Evolutionary conservation across 805 yeast species (phyloP), one percentile per base, ranked within the genome.

Genomic region (Suhomyces faveliae): DNA sequence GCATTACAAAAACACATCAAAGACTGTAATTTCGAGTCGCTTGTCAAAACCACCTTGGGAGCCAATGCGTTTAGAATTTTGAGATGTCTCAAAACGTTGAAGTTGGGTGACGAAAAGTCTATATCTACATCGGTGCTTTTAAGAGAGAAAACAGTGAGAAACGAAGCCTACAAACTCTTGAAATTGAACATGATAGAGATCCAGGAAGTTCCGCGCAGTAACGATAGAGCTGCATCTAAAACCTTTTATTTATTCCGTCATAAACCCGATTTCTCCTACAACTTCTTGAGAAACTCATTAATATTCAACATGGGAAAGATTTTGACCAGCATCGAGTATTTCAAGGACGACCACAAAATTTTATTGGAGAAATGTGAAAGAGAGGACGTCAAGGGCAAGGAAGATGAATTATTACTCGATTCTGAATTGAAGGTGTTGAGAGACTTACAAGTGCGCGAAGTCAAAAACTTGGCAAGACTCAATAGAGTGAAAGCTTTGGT

Each of bases 171-270:
- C 40, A 78, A 80, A 27, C 70, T 94, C 46, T 78, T 87, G 22
- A 79, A 78, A 45, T 76, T 81, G 53, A 89, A 91, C 51, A 78
- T 87, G 15, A 71, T 91, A 15, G 96, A 92, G 61, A 77, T 91
- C 30, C 98, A 92, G 67, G 99, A 94, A 68, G 86, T 94, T 23
- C 97, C 98, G 10, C 80, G 92, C 58, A 85, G 96, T 7, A 84
- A 83, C 20, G 98, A 94, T 63, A 78, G 98, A 55, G 91, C 96
- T 2, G 96, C 97, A 0, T 83, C 88, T 35, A 82, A 96, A 55
- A 85, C 97, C 1, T 85, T 87, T 23, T 94, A 81, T 62, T 76
- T 91, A 27, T 94, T 89, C 75, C 78, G 89, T 59, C 85, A 82
- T 55, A 82, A 81, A 49, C 68, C 67, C 35, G 49, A 50, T 3